phyloP scores from a whole-genome alignment of 345 rosid genomes.

The Dimocarpus longan region DNA sequence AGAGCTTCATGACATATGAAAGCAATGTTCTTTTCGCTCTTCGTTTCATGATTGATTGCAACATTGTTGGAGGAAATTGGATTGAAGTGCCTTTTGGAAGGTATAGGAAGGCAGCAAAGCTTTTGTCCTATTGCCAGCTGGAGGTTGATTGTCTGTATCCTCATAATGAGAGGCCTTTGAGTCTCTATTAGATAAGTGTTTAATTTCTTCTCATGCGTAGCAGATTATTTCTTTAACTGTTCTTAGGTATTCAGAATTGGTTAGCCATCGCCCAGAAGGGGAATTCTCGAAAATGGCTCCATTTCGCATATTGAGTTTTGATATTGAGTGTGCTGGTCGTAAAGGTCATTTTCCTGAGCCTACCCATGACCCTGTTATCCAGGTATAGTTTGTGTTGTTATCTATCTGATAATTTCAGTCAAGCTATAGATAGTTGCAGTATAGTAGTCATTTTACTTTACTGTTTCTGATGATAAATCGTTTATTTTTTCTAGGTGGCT shows the following conservation, averaged over 20 bases:
- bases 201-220: conserved; percentile 1
- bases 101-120: conserved; percentile 66
- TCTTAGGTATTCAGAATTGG: conserved; percentile 70
- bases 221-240: conserved; percentile 39
- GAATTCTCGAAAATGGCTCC: conserved; percentile 99
- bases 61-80: conserved; percentile 97
- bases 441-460: conserved; percentile 13
- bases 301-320: conserved; percentile 94
- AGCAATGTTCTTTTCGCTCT: conserved; percentile 94
- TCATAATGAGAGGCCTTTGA: conserved; percentile 19
- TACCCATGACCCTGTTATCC: conserved; percentile 95
- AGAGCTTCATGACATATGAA: conserved; percentile 90
- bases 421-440: conserved; percentile 13
- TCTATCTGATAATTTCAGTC: conserved; percentile 3
- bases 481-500: conserved; percentile 66
- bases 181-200: conserved; percentile 15
- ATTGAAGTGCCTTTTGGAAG: conserved; percentile 89
- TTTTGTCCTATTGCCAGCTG: conserved; percentile 75
- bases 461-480: conserved; percentile 24
- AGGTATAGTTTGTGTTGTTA: conserved; percentile 48
- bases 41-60: conserved; percentile 92
- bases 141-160: conserved; percentile 98
- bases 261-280: conserved; percentile 90
- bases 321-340: conserved; percentile 98
- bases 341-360: conserved; percentile 99